Conservation (phyloP, 2,329 filamentous ascomycete genomes). For the Trematosphaeria pertusa region DNA sequence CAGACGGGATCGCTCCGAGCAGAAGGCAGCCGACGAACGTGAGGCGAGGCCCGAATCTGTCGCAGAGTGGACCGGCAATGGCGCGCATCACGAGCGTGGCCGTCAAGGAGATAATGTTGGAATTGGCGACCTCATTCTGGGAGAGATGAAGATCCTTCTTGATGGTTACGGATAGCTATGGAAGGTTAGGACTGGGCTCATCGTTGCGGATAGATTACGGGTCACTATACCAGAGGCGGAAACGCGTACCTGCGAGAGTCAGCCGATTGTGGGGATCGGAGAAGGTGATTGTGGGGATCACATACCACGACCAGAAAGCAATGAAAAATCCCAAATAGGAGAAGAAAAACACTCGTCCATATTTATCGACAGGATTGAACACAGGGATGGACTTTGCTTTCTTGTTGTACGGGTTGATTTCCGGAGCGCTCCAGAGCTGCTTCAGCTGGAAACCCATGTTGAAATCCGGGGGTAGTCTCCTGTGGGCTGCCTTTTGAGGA, state of each 20-base stretch:
- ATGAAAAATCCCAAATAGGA: conserved; percentile 87
- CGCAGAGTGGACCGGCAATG: conserved; percentile 82
- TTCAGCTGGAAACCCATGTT: conserved; percentile 45
- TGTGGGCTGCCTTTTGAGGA: too few relatives aligned
- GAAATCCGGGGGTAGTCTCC: conserved; percentile 2
- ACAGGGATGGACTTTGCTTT: conserved; percentile 83
- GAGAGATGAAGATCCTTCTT: conserved; percentile 77
- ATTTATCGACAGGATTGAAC: conserved; percentile 77
- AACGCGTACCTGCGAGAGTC: conserved; percentile 75
- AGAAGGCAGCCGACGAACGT: conserved; percentile 83
- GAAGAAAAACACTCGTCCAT: conserved; percentile 91
- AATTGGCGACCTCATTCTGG: conserved; percentile 78
- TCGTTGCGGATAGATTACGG: conserved; percentile 7
- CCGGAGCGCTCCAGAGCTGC: conserved; percentile 61
- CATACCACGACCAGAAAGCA: conserved; percentile 81
- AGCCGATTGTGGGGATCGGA: conserved; percentile 21
- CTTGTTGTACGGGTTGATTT: conserved; percentile 81
- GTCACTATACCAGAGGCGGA: conserved; percentile 71
- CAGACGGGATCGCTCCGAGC: conserved; percentile 79
- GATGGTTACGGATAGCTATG: conserved; percentile 65
- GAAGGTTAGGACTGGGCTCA: conserved; percentile 51
- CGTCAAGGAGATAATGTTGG: conserved; percentile 81
- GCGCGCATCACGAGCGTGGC: conserved; percentile 73
- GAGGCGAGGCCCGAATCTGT: conserved; percentile 79
- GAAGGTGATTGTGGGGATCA: conserved; percentile 16